Base-by-base conservation (phyloP, 2,329 filamentous ascomycete genomes). In the Kalmusia sp. region DNA sequence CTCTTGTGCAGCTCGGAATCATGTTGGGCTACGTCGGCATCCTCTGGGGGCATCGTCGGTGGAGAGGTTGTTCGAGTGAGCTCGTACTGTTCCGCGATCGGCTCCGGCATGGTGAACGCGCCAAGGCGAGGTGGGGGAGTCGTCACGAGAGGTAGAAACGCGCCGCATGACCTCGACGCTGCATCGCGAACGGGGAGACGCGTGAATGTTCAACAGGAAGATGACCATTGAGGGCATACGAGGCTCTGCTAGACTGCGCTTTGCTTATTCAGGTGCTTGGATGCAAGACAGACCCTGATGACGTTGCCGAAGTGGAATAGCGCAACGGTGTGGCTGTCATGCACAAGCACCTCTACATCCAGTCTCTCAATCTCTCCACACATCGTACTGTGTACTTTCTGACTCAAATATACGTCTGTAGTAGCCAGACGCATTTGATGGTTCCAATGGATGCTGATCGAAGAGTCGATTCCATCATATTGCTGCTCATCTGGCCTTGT, bases 1-100 rank as follows among this genome's bases (percentile, higher is more conserved):
- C 73, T 66, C 37, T 44, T 62, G 45, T 75, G 71, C 22, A 76
- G 57, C n/a, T 44, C 48, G n/a, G 49, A 19, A 30, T 59, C 52
- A 45, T 51, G 31, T 11, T 22, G 54, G 7, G 40, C 39, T 19
- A 44, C 24, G 5, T 53, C 43, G 17, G 27, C 40, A 17, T 57
- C 51, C 17, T 52, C 51, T 19, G 49, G 49, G 21, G 43, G 47
- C 52, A 53, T 59, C 22, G 45, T 53, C 24, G 44, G 43, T 37
- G 14, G 43, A 35, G 22, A 17, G 43, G 24, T 39, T 17, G 24
- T n/a, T n/a, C n/a, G n/a, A n/a, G n/a, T n/a, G 25, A 28, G 24
- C 25, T 47, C 44, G 33, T 47, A 30, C 44, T 47, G 31, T n/a
- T 47, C 31, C 33, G 33, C 31, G 7, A 21, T 28, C 22, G 44